phyloP scores from a whole-genome alignment of 106 monocot species.

The Narthecium ossifragum region DNA sequence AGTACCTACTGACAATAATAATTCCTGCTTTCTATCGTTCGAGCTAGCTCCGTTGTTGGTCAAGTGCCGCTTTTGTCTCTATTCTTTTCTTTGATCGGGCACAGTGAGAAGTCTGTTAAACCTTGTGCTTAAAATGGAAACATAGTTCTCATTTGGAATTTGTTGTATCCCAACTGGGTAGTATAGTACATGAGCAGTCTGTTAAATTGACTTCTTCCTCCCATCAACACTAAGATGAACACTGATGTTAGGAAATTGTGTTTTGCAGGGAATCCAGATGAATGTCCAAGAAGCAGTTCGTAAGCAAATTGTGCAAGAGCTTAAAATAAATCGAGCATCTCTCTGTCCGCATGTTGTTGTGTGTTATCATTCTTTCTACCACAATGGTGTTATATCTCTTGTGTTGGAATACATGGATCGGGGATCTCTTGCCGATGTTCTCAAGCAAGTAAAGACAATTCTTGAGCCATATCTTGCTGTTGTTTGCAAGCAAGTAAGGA shows the following conservation, averaged over 20 bases:
- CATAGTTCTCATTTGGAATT: too few relatives aligned
- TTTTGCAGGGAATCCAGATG: slow-evolving; percentile 90
- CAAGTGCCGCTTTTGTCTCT: too few relatives aligned
- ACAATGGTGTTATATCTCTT: slow-evolving; percentile 93
- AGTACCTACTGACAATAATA: too few relatives aligned
- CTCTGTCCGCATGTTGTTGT: slow-evolving; percentile 76
- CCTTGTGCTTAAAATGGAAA: too few relatives aligned
- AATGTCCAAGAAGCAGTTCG: slow-evolving; percentile 86
- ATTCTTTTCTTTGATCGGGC: too few relatives aligned
- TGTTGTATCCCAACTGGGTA: too few relatives aligned
- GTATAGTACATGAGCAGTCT: too few relatives aligned
- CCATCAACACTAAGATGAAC: too few relatives aligned
- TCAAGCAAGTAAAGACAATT: slow-evolving; percentile 87
- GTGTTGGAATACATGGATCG: slow-evolving; percentile 97
- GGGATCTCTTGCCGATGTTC: slow-evolving; percentile 84
- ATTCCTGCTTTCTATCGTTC: too few relatives aligned
- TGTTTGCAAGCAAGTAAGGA: slow-evolving; percentile 78
- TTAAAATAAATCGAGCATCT: slow-evolving; percentile 94
- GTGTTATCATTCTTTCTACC: slow-evolving; percentile 91
- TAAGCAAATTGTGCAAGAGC: slow-evolving; percentile 94
- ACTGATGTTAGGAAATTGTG: background rate
- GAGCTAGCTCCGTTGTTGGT: too few relatives aligned
- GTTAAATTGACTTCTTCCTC: too few relatives aligned
- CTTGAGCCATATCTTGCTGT: slow-evolving; percentile 97
- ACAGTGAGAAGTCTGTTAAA: too few relatives aligned